Percentiles rank a stretch among this genome's conserved stretches.
These are phyloP conservation scores for Xylariaceae sp. DNA, from an alignment of 2,329 filamentous ascomycete genomes.

Conservation along the genomic window DNA sequence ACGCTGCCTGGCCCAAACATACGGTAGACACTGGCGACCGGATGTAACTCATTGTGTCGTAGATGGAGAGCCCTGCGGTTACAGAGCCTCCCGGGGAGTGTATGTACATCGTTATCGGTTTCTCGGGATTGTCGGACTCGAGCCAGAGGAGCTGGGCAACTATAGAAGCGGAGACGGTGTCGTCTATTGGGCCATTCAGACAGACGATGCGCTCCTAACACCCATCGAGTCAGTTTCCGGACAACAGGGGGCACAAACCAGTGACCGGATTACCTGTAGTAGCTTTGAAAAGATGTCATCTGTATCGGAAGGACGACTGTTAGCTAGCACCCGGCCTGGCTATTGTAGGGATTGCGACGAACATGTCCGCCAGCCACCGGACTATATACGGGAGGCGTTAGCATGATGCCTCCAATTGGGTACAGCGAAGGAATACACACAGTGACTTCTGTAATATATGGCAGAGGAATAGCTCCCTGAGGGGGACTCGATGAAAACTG, in stretches of 20 bases:
- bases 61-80: constrained; percentile 83
- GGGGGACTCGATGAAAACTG: constrained; percentile 35
- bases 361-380: constrained; percentile 76
- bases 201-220: constrained; percentile 87
- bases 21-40: constrained; percentile 89
- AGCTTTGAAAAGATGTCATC: constrained; percentile 82
- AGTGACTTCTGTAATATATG: constrained; percentile 55
- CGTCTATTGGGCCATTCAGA: constrained; percentile 87
- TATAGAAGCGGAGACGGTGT: constrained; percentile 85
- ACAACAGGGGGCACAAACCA: constrained; percentile 11
- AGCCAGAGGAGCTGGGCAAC: constrained; percentile 96
- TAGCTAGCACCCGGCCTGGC: constrained; percentile 16
- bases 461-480: constrained; percentile 46
- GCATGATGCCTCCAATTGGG: constrained; percentile 11
- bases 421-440: constrained; percentile 29
- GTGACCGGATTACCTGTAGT: constrained; percentile 53
- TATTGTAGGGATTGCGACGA: constrained; percentile 33
- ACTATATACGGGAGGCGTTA: constrained; percentile 43
- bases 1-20: constrained; percentile 89
- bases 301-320: constrained; percentile 31
- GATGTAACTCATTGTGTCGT: constrained; percentile 99
- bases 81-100: constrained; percentile 94
- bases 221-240: constrained; percentile 8
- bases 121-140: constrained; percentile 91
- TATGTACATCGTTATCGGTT: constrained; percentile 96